Percentiles rank a stretch among this genome's conserved stretches.
Evolutionary conservation across 176 grass and related monocot genomes (phyloP).

Genomic region (Pharus latifolius): DNA sequence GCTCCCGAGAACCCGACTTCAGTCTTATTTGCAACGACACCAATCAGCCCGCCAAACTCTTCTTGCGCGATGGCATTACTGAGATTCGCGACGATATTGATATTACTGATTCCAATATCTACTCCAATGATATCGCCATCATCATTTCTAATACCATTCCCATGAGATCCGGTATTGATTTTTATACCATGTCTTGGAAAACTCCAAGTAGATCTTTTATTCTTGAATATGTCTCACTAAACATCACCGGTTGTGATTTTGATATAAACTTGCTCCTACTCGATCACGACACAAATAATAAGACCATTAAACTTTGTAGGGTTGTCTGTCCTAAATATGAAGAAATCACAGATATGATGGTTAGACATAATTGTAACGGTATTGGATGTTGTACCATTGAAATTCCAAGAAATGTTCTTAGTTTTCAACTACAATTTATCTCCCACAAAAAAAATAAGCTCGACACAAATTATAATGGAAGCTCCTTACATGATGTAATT

Average conservation of each 20-base stretch:
- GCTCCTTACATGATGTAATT: background rate
- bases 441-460: background rate
- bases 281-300: background rate
- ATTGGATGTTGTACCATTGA: background rate
- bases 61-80: background rate
- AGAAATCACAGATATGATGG: background rate
- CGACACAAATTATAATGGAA: background rate
- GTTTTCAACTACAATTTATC: background rate
- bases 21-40: background rate
- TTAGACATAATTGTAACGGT: background rate
- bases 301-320: background rate
- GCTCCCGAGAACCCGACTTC: background rate
- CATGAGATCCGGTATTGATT: too few species aligned
- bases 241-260: background rate
- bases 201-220: background rate
- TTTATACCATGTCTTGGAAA: background rate
- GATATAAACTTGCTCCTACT: background rate
- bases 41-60: background rate
- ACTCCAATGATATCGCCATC: too few species aligned
- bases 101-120: too few species aligned
- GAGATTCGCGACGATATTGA: too few species aligned
- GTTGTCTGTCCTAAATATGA: background rate
- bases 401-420: background rate
- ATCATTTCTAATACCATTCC: too few species aligned
- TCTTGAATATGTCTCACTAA: background rate